These are phyloP conservation scores for Fusarium fracticaudum DNA, from an alignment of 2,329 filamentous ascomycete species.

Conservation along the genomic window DNA sequence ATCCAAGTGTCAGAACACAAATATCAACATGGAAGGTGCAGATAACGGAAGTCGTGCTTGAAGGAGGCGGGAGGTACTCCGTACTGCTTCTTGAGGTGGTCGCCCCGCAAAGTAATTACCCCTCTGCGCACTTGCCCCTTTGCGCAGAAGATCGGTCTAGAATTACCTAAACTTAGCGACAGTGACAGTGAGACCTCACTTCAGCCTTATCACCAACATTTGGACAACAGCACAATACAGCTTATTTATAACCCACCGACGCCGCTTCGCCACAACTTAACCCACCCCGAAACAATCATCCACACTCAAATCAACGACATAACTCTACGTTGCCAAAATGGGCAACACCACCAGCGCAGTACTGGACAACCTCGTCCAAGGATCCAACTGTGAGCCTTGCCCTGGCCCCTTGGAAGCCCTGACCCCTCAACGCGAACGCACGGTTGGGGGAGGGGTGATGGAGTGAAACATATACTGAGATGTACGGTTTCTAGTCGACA, in stretches of 20 bases:
- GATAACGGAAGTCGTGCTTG: background rate
- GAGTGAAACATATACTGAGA: constrained; percentile 27
- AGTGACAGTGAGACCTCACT: constrained; percentile 33
- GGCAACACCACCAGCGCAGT: constrained; percentile 77
- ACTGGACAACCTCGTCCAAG: constrained; percentile 94
- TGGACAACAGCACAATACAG: constrained; percentile 16
- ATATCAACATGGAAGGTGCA: background rate
- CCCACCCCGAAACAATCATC: background rate
- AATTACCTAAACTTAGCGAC: constrained; percentile 31
- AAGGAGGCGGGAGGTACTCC: background rate
- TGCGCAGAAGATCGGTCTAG: constrained; percentile 36
- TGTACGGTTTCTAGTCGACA: constrained; percentile 74
- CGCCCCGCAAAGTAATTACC: constrained; percentile 37
- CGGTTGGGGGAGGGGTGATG: constrained; percentile 6
- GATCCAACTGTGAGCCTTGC: constrained; percentile 82
- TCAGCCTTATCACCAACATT: constrained; percentile 44
- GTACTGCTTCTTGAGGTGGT: background rate
- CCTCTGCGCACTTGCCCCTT: constrained; percentile 37
- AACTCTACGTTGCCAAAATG: constrained; percentile 55
- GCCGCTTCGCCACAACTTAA: background rate
- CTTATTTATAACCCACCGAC: background rate
- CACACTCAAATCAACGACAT: background rate
- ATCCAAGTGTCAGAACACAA: background rate
- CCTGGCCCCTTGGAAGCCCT: constrained; percentile 16
- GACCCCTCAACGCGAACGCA: constrained; percentile 3